Base-by-base conservation (phyloP, 306 rosid genomes). In the Castanea crenata region DNA sequence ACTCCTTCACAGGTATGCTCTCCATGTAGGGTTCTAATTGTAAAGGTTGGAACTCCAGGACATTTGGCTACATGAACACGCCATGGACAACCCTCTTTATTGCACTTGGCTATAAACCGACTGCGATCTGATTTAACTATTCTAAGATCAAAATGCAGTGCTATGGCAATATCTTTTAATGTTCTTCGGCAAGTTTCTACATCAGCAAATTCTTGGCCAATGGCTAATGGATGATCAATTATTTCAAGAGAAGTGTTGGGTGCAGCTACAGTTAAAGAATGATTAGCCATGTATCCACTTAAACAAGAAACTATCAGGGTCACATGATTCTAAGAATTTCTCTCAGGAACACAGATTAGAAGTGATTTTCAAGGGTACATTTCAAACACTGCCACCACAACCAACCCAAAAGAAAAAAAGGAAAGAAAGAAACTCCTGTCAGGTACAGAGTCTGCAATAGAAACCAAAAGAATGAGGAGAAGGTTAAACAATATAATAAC, bases 1-100 rank as follows among this genome's bases (percentile, higher is more conserved):
- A 95, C 98, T 83, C 98, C 99, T 87, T 92, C 98, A 81, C 99
- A 95, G 72, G 99, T 95, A 79, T 95, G 99, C 13, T 95, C 96
- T 74, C 90, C 91, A 31, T 92, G 97, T 69, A 95, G 88, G 58
- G 99, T 95, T 87, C 99, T 89, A 51, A 95, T 77, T 11, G 99
- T 92, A 83, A 95, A 95, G 65, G 99, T 92, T 46, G 99, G 83
- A 86, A 91, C 97, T 82, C 99, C 99, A 6, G 99, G 92, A 85
- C 99, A 95, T 83, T 95, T 95, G 61, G 99, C 99, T 35, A 95
- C 97, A 86, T 95, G 99, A 62, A 95, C 99, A 71, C 97, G 98
- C 99, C 99, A 95, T 55, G 98, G 99, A 82, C 99, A 95, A 63
- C 99, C 98, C 87, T 92, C 99, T 88, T 95, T 95, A 80, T 97